Base-by-base conservation (phyloP, 78 protist species). In the Emiliania huxleyi region DNA sequence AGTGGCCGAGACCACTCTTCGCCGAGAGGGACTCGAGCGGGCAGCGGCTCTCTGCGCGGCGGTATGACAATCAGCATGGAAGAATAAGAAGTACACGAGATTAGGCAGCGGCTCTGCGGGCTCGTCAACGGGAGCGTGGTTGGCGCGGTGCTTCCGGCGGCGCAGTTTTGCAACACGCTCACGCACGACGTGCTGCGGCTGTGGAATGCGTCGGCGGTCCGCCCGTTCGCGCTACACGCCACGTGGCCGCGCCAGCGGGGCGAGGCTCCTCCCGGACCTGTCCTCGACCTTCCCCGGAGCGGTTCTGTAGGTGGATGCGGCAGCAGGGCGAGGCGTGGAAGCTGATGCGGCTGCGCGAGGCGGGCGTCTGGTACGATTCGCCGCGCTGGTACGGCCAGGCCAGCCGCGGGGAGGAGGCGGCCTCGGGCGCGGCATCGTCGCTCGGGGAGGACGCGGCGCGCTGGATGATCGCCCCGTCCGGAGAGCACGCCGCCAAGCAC, bases 91-190 rank as follows among this genome's bases (percentile, higher is more conserved):
- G n/a, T n/a, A n/a, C n/a, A n/a, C n/a, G n/a, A n/a, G n/a, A n/a
- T n/a, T n/a, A n/a, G n/a, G n/a, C n/a, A n/a, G n/a, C n/a, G 85
- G 29, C 42, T 77, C 29, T 77, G 85, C 85, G 85, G 85, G 26
- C 44, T 77, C 35, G 85, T 77, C 48, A 40, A 77, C 85, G 85
- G 85, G 21, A 40, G 19, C 25, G 46, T 37, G 33, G 46, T 40
- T 22, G 85, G 35, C 15, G 85, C 37, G 26, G 46, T 77, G 35
- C 46, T 77, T 2, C 85, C 85, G 2, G 3, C 85, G 26, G 85
- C 85, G 46, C 85, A 77, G 46, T 77, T 77, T 48, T 40, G 48
- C 44, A 77, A 77, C 85, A 26, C 37, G 46, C 85, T 23, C 18
- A 77, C 48, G 1, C n/a, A 40, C 29, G 25, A 18, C 11, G 85